Conservation (phyloP, 2,329 filamentous ascomycete species). For the Neonectria coccinea region DNA sequence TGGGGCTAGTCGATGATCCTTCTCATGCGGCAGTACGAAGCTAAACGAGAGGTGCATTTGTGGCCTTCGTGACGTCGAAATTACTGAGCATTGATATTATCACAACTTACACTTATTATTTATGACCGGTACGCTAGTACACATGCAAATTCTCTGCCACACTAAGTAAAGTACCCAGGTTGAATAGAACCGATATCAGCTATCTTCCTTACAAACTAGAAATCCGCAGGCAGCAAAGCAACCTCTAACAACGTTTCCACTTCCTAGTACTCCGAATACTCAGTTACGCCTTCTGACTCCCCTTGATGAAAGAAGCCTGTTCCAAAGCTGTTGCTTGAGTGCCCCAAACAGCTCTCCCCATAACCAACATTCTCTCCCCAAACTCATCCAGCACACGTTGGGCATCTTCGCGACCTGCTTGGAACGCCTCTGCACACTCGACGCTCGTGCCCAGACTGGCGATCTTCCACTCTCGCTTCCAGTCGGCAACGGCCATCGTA, state of each 20-base stretch:
- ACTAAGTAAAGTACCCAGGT: no score
- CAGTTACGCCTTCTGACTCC: not conserved
- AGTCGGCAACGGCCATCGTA: constrained; percentile 50
- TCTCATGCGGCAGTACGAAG: not conserved
- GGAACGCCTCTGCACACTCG: not conserved
- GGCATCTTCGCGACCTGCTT: not conserved
- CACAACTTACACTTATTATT: no score
- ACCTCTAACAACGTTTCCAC: not conserved
- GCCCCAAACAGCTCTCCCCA: constrained; percentile 33
- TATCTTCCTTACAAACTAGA: not conserved
- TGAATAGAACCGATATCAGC: no score
- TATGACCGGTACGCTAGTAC: no score
- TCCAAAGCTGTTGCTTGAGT: constrained; percentile 30
- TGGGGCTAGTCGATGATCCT: constrained; percentile 3
- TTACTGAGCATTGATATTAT: not conserved
- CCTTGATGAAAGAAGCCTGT: constrained; percentile 21
- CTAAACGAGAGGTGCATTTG: constrained; percentile 1
- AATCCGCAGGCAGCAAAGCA: not conserved
- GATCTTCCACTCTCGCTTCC: constrained; percentile 55
- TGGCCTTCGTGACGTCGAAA: not conserved
- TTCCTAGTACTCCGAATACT: not conserved
- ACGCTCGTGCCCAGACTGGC: constrained; percentile 51
- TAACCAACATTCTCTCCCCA: constrained; percentile 19
- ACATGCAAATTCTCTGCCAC: no score
- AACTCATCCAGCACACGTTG: constrained; percentile 20